Evolutionary conservation across 2,329 filamentous ascomycete genomes (phyloP), one percentile per base, ranked within the genome.

Genomic region (Sclerotinia sclerotiorum): DNA sequence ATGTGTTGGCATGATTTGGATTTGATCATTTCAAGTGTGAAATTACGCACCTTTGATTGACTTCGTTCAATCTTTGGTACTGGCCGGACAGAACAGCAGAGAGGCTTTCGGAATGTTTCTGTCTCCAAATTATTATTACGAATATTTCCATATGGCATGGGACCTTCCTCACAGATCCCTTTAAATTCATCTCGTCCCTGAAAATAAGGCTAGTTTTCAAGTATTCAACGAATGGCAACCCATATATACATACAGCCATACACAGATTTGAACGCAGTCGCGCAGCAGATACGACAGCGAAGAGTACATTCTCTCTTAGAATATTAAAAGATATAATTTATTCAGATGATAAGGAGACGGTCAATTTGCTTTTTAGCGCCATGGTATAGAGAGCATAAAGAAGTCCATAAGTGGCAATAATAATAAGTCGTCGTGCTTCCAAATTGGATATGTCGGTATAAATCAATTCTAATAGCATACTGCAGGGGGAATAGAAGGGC

Each of bases 231-330:
- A 1, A 27, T 52, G 49, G 49, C 13, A 52, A 27, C 13, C 49
- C 6, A 29, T 52, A 8, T 2, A 29, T 52, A 8, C 5, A 7
- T 27, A 29, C 24, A 6, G 24, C 6, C 24, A 15, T 11, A 3
- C 27, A 27, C 13, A 5, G 13, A 15, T 21, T 27, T 19, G 13
- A 2, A 15, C 7, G 13, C 11, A 4, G 7, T 27, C 15, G 15
- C 6, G 27, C 55, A 39, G 24, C 6, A 44, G n/a, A 27, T 19
- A 19, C 39, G 13, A 7, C 6, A 27, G 5, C 6, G 5, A 7
- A 27, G 0, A 1, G 10, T 42, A 13, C 1, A 27, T 0, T 27
- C 19, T 10, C 1, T 21, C 6, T 17, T 1, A 17, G 39, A 6
- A 2, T 13, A 7, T 29, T 32, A 17, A 32, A 5, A 32, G 1